Percentiles rank a stretch among this genome's conserved stretches.
These are phyloP conservation scores for Malassezia caprae DNA, from an alignment of 1,284 basidiomycete species.

Conservation along the genomic window DNA sequence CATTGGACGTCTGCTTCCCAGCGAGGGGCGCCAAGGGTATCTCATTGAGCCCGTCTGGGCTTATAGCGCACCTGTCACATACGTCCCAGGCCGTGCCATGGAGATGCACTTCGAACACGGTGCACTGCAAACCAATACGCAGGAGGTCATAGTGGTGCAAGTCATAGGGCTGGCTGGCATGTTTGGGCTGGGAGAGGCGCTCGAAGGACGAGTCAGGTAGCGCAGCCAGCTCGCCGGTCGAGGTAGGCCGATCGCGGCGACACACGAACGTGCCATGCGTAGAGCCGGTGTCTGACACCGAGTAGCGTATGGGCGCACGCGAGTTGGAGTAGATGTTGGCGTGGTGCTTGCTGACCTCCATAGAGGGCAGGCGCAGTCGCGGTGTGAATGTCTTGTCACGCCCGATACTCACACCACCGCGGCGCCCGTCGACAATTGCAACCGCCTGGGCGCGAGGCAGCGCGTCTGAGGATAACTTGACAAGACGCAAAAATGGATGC, in stretches of 20 bases:
- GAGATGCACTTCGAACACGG: slow-evolving; percentile 19
- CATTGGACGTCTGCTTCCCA: too few species aligned
- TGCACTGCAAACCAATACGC: slow-evolving; percentile 12
- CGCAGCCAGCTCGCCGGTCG: not conserved
- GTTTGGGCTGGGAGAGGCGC: slow-evolving; percentile 15
- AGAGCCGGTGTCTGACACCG: slow-evolving; percentile 21
- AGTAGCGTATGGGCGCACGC: slow-evolving; percentile 6
- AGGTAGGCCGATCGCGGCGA: slow-evolving; percentile 1
- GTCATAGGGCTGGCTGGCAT: slow-evolving; percentile 14
- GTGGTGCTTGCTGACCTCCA: slow-evolving; percentile 28
- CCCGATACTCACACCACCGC: slow-evolving; percentile 13
- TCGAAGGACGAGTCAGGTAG: slow-evolving; percentile 4
- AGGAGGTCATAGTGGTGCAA: slow-evolving; percentile 17
- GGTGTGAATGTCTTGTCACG: slow-evolving; percentile 21
- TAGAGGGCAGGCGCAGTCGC: slow-evolving; percentile 22
- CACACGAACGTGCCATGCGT: slow-evolving; percentile 20
- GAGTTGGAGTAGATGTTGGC: slow-evolving; percentile 18
- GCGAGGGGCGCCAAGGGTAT: slow-evolving; percentile 6
- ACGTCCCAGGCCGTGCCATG: slow-evolving; percentile 5
- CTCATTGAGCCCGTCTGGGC: slow-evolving; percentile 10
- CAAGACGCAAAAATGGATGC: slow-evolving; percentile 18
- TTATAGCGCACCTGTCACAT: slow-evolving; percentile 11
- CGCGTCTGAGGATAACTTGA: slow-evolving; percentile 19
- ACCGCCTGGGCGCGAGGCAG: slow-evolving; percentile 16
- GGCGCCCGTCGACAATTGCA: slow-evolving; percentile 17